phyloP scores from a whole-genome alignment of 2,329 filamentous ascomycete genomes.

The Exophiala oligosperma region DNA sequence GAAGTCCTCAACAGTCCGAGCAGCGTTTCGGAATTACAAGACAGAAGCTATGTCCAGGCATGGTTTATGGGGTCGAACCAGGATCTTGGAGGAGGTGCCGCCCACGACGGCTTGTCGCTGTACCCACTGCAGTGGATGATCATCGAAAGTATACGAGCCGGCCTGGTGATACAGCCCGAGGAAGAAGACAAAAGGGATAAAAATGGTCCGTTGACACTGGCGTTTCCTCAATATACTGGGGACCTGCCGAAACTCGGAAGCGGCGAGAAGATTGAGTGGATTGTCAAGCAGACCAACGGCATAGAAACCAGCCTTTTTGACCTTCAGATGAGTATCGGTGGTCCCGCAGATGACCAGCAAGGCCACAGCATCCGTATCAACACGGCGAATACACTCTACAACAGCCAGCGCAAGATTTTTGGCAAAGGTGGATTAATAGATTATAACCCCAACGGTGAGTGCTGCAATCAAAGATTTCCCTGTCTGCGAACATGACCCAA shows the following conservation, averaged over 20 bases:
- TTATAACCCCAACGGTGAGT: slow-evolving; percentile 30
- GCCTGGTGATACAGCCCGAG: slow-evolving; percentile 32
- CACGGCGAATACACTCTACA: slow-evolving; percentile 13
- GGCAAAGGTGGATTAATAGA: slow-evolving; percentile 16
- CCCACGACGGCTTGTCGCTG: slow-evolving; percentile 40
- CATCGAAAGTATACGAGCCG: slow-evolving; percentile 35
- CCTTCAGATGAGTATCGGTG: slow-evolving; percentile 20
- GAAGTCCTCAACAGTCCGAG: slow-evolving; percentile 29
- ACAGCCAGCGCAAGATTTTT: slow-evolving; percentile 22
- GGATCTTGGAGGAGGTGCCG: slow-evolving; percentile 40
- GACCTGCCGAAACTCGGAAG: slow-evolving; percentile 19
- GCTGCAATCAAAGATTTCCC: too few relatives aligned
- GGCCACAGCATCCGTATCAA: slow-evolving; percentile 23
- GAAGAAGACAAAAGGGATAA: neutral
- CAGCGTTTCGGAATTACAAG: slow-evolving; percentile 22
- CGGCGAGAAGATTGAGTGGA: slow-evolving; percentile 26
- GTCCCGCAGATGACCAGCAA: slow-evolving; percentile 9
- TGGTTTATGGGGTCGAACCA: slow-evolving; percentile 43
- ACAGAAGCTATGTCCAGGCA: slow-evolving; percentile 37
- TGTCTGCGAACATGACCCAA: neutral
- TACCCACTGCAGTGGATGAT: slow-evolving; percentile 48
- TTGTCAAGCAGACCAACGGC: slow-evolving; percentile 20
- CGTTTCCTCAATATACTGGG: slow-evolving; percentile 26
- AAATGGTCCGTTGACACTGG: slow-evolving; percentile 10
- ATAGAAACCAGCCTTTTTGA: slow-evolving; percentile 25